These are phyloP conservation scores for Termitomyces sp. DNA, from an alignment of 768 basidiomycete genomes.

Conservation along the genomic window DNA sequence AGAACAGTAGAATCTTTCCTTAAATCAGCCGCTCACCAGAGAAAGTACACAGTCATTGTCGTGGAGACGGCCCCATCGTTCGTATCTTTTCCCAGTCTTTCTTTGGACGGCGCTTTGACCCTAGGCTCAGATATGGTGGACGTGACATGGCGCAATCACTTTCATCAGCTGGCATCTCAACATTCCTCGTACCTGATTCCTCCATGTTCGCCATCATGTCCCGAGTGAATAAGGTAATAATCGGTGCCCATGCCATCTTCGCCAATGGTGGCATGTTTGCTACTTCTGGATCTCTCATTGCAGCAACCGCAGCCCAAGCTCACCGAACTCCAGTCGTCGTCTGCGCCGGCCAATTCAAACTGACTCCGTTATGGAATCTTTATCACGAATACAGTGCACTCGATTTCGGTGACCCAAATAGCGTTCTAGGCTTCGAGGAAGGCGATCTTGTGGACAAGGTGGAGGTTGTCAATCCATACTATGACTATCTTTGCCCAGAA, in stretches of 20 bases:
- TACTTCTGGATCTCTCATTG: slow-evolving; percentile 77
- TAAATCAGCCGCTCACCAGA: slow-evolving; percentile 81
- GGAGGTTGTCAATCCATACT: slow-evolving; percentile 93
- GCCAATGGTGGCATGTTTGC: slow-evolving; percentile 97
- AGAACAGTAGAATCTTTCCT: slow-evolving; percentile 92
- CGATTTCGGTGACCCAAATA: slow-evolving; percentile 67
- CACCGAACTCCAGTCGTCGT: slow-evolving; percentile 93
- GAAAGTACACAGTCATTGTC: slow-evolving; percentile 94
- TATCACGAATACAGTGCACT: slow-evolving; percentile 83
- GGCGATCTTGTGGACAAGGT: slow-evolving; percentile 80
- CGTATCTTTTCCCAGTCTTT: slow-evolving; percentile 25
- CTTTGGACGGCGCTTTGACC: slow-evolving; percentile 4
- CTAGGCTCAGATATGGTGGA: slow-evolving; percentile 64
- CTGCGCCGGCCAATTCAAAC: slow-evolving; percentile 93
- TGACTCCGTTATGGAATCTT: slow-evolving; percentile 87
- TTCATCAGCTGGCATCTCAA: slow-evolving; percentile 79
- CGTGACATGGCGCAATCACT: slow-evolving; percentile 80
- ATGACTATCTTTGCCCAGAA: slow-evolving; percentile 92
- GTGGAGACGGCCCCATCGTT: slow-evolving; percentile 94
- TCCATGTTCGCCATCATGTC: slow-evolving; percentile 96
- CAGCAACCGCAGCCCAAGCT: slow-evolving; percentile 80
- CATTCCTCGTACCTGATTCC: slow-evolving; percentile 96
- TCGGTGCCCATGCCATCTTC: slow-evolving; percentile 93
- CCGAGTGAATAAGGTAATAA: slow-evolving; percentile 92
- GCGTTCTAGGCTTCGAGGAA: slow-evolving; percentile 70